A percentile compares a stretch with the other conserved stretches of the same genome.
Evolutionary conservation across 1,284 basidiomycete genomes (phyloP).

Genomic region (Malassezia nana): DNA sequence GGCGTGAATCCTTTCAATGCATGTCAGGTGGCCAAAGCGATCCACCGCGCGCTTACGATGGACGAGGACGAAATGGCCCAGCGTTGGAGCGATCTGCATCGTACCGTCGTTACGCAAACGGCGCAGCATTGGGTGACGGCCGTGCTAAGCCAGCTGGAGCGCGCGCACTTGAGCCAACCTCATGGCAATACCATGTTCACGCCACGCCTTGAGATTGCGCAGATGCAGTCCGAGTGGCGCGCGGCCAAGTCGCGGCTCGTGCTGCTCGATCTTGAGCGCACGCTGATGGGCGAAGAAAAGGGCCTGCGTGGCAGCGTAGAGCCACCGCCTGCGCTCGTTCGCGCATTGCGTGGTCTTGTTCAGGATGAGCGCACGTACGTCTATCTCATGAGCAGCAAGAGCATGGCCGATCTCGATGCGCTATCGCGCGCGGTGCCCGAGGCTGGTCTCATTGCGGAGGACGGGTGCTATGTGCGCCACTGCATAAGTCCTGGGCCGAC

Average conservation of each 20-base stretch:
- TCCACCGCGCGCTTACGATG: conserved; percentile 67
- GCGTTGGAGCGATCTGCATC: conserved; percentile 75
- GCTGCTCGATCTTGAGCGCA: conserved; percentile 69
- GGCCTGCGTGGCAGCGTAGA: conserved; percentile 49
- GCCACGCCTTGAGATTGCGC: conserved; percentile 42
- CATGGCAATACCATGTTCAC: conserved; percentile 36
- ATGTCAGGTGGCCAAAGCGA: conserved; percentile 57
- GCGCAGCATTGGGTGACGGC: conserved; percentile 72
- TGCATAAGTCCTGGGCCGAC: conserved; percentile 39
- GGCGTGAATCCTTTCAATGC: conserved; percentile 60
- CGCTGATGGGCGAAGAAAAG: conserved; percentile 55
- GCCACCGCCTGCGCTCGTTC: conserved; percentile 56
- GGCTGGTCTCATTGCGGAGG: conserved; percentile 73
- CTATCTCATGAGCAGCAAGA: conserved; percentile 69
- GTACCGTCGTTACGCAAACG: conserved; percentile 74
- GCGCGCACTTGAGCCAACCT: conserved; percentile 42
- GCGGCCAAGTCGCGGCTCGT: conserved; percentile 57
- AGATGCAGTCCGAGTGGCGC: conserved; percentile 50
- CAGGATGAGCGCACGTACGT: conserved; percentile 64
- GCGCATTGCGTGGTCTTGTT: conserved; percentile 57
- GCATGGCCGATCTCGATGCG: conserved; percentile 57
- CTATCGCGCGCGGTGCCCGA: conserved; percentile 54
- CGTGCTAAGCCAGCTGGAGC: conserved; percentile 55
- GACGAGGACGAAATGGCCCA: conserved; percentile 60
- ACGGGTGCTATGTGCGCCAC: conserved; percentile 72